Evolutionary conservation across 192 early-diverging fungal genomes (phyloP).

Genomic region (Gryganskiella cystojenkinii): DNA sequence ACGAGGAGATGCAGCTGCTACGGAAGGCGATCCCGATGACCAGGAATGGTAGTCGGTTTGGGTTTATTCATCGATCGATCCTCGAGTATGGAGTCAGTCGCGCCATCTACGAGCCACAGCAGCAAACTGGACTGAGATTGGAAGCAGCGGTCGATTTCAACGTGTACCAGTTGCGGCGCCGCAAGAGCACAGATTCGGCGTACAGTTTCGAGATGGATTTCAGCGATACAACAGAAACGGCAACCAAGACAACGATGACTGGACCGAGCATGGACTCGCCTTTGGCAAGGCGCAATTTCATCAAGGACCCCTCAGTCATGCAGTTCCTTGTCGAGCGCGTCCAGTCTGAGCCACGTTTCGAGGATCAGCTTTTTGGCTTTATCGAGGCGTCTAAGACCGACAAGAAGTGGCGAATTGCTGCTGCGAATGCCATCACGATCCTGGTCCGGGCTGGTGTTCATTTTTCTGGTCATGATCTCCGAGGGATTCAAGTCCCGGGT

Average conservation of each 20-base stretch:
- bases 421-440: constrained; percentile 29
- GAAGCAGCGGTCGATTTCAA: background rate
- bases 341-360: background rate
- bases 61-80: constrained; percentile 13
- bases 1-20: constrained; percentile 6
- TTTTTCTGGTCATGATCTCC: background rate
- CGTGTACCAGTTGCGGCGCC: background rate
- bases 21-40: background rate
- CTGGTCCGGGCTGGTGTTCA: constrained; percentile 10
- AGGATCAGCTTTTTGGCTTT: background rate
- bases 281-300: background rate
- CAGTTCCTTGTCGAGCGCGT: constrained; percentile 14
- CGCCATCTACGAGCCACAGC: too few relatives aligned
- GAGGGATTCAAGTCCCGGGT: background rate
- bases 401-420: constrained; percentile 13
- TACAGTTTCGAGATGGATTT: constrained; percentile 7
- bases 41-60: constrained; percentile 5
- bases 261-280: background rate
- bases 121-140: background rate
- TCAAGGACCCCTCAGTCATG: constrained; percentile 10
- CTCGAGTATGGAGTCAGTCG: too few relatives aligned
- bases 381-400: constrained; percentile 16
- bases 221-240: background rate
- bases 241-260: background rate
- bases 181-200: constrained; percentile 3